These are phyloP conservation scores for Aegilops speltoides DNA, from an alignment of 176 grass and related monocot genomes.

Conservation along the genomic window DNA sequence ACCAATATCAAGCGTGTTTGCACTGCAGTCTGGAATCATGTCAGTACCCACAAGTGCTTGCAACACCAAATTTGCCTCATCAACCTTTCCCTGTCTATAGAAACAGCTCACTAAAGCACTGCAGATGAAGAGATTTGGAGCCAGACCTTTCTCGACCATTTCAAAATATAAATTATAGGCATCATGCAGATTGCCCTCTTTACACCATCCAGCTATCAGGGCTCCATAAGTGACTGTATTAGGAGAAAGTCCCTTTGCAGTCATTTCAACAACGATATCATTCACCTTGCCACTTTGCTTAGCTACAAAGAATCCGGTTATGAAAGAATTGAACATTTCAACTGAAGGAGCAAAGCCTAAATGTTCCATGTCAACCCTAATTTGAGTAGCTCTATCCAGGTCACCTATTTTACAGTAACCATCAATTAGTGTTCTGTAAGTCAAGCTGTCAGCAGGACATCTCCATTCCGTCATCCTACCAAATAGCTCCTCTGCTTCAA, in stretches of 20 bases:
- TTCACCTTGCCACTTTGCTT: constrained; percentile 49
- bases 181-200: constrained; percentile 68
- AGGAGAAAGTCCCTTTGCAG: constrained; percentile 51
- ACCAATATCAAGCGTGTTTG: constrained; percentile 30
- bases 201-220: constrained; percentile 87
- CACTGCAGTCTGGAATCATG: constrained; percentile 59
- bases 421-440: constrained; percentile 78
- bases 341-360: constrained; percentile 68
- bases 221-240: constrained; percentile 82
- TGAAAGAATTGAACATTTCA: constrained; percentile 94
- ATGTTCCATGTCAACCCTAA: constrained; percentile 64
- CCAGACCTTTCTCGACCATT: constrained; percentile 70
- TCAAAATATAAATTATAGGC: constrained; percentile 68
- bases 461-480: constrained; percentile 60
- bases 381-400: constrained; percentile 44
- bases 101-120: constrained; percentile 68
- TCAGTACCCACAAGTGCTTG: constrained; percentile 54
- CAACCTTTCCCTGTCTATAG: constrained; percentile 81
- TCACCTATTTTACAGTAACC: constrained; percentile 85
- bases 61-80: constrained; percentile 85
- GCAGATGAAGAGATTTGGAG: constrained; percentile 77
- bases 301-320: constrained; percentile 66
- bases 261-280: constrained; percentile 56
- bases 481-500: constrained; percentile 64
- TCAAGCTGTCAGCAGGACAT: constrained; percentile 64